phyloP scores from a whole-genome alignment of 306 rosid genomes.

The Mimosa pudica region DNA sequence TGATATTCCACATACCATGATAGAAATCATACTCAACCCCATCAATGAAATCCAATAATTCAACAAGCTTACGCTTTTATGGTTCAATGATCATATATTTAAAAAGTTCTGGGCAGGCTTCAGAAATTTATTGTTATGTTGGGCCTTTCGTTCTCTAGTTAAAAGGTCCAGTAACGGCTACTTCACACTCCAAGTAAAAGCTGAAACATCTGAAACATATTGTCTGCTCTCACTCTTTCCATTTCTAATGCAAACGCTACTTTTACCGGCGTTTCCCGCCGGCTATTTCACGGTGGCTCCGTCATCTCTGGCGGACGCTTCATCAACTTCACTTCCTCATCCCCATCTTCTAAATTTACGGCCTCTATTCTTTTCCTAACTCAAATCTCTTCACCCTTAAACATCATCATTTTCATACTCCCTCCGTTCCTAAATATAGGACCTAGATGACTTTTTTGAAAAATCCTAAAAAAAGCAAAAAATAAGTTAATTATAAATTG shows the following conservation, averaged over 20 bases:
- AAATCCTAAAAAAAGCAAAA: too few species aligned
- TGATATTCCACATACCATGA: too few species aligned
- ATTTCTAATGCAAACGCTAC: conserved; percentile 66
- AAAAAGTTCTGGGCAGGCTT: not conserved
- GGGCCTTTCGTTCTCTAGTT: not conserved
- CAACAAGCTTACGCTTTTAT: too few species aligned
- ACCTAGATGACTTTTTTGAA: too few species aligned
- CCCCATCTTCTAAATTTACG: conserved; percentile 33
- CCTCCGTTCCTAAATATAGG: too few species aligned
- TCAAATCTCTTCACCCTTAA: conserved; percentile 31
- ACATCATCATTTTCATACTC: not conserved
- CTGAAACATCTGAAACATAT: not conserved
- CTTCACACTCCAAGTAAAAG: not conserved
- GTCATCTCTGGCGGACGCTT: conserved; percentile 20
- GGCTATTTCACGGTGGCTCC: conserved; percentile 46
- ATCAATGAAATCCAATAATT: too few species aligned
- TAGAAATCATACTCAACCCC: too few species aligned
- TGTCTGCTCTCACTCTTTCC: not conserved
- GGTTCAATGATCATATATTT: too few species aligned
- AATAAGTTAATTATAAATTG: too few species aligned
- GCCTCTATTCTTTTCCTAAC: conserved; percentile 36
- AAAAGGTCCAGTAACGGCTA: not conserved
- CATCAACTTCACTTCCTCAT: conserved; percentile 29
- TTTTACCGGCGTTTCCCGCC: conserved; percentile 57
- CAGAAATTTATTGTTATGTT: not conserved